Evolutionary conservation across 257 asterid genomes (phyloP), one percentile per base, ranked within the genome.

Genomic region (Leptodermis oblonga): DNA sequence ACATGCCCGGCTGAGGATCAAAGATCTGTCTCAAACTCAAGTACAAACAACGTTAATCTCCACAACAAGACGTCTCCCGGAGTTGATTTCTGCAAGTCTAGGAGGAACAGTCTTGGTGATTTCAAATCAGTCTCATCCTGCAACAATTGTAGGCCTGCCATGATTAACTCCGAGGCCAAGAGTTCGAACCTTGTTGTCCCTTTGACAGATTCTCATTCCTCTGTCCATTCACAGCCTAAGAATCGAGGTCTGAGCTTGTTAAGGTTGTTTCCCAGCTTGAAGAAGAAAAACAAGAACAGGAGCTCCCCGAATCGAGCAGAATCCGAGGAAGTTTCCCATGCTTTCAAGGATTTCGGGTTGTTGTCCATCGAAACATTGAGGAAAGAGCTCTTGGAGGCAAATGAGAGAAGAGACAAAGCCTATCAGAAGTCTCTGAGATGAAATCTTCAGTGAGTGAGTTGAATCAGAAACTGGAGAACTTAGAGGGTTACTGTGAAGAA

Each of bases 401-500:
- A 84, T 1, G 87, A 85, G 78, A 78, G 88, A 3, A 80, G 85
- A 41, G 90, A 94, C 30, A 81, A 82, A 3, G 99, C 97, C 0
- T 34, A 48, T 51, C 14, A 67, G 95, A 94, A 65, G 97, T 81
- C 10, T 68, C 84, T 0, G 96, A 84, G 58, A 87, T 88, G 88
- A 88, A 77, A 55, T 81, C 89, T 13, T 84, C 90, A 2, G n/a
- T 93, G 1, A 90, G 86, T 11, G 96, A 90, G 23, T 78, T 93
- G 20, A 82, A 68, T 37, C 85, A 75, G 65, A 93, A 90, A 70
- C 66, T 93, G 75, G 92, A 86, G 82, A 77, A 82, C 69, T 73
- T 93, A 62, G 97, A 93, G 79, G 79, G 71, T 13, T 87, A 88
- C 34, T 87, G 97, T 64, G 96, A 88, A 77, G 97, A 88, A 15